Base-by-base conservation (phyloP, 257 asterid species). In the Ophiorrhiza pumila region DNA sequence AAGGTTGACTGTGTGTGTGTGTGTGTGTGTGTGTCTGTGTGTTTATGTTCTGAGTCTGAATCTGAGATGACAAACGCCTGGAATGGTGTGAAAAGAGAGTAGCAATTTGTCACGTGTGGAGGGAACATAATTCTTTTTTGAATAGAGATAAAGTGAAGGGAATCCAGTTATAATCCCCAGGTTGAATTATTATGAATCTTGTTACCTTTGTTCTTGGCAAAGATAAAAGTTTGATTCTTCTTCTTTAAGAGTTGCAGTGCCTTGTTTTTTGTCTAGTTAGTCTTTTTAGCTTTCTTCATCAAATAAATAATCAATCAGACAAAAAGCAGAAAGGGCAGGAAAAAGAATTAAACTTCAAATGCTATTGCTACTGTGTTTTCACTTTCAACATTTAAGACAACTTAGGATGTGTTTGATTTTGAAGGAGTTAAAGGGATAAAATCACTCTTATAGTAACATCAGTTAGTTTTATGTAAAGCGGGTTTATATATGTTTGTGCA, bases 31-130 rank as follows among this genome's bases (percentile, higher is more conserved):
- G 65, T 34, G 22, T 73, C 32, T 49, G 34, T 53, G 42, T 41
- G 64, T 59, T n/a, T 29, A 29, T 64, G 57, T 57, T 67, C 31
- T 69, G 74, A 75, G 49, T 80, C 53, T 52, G 56, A 42, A 52
- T 49, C 61, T 75, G 78, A 80, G 72, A 31, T 62, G 84, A 73
- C 74, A 80, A 72, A 69, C 73, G 75, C 69, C 56, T 76, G 74
- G 65, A 59, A 68, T 67, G 46, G 57, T 61, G 80, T 76, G 65
- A 66, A 74, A 76, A 76, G 77, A 45, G 70, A 50, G 45, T 12
- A 37, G 72, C 69, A 78, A 69, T 71, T 29, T 78, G 71, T 76
- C 64, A 29, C 69, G 74, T 74, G 55, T 64, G 65, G 45, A 75
- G 78, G 72, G 77, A 67, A 53, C 80, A 80, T 71, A 72, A 47